phyloP scores from a whole-genome alignment of 2,329 filamentous ascomycete genomes.

The Sphaerulina populicola region DNA sequence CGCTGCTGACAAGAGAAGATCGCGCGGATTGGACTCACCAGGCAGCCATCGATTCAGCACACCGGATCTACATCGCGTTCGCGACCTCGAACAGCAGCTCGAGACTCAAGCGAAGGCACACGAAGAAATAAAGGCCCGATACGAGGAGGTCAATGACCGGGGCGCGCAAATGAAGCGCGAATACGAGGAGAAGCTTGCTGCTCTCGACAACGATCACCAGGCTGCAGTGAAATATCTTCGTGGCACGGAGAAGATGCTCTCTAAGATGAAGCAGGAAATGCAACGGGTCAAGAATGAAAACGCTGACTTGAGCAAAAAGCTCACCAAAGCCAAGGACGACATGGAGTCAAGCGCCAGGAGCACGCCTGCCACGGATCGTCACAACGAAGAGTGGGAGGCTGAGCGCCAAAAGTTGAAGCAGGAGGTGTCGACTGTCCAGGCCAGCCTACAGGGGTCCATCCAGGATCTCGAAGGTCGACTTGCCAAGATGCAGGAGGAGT shows the following conservation, averaged over 20 bases:
- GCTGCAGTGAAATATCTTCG: conserved; percentile 97
- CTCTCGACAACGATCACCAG: conserved; percentile 94
- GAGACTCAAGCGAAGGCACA: conserved; percentile 68
- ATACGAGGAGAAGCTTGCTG: conserved; percentile 86
- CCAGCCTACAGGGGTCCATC: conserved; percentile 58
- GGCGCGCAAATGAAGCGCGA: conserved; percentile 79
- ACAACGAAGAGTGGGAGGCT: conserved; percentile 59
- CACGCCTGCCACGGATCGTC: conserved; percentile 32
- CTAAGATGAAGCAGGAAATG: conserved; percentile 97
- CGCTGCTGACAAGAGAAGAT: conserved; percentile 61
- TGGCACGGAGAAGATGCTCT: conserved; percentile 97
- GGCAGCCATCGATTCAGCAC: conserved; percentile 58
- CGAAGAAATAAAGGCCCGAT: conserved; percentile 71
- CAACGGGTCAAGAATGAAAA: conserved; percentile 85
- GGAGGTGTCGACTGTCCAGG: conserved; percentile 62
- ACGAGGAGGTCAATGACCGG: conserved; percentile 68
- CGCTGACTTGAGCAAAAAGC: conserved; percentile 67
- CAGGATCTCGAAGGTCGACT: conserved; percentile 64
- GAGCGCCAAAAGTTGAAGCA: conserved; percentile 61
- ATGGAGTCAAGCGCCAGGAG: conserved; percentile 23
- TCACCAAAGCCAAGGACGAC: conserved; percentile 41
- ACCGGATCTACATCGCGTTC: conserved; percentile 69
- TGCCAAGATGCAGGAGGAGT: conserved; percentile 57
- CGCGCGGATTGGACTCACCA: conserved; percentile 64
- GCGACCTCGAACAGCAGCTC: conserved; percentile 83